Percentiles rank a stretch among this genome's conserved stretches.
phyloP scores from a whole-genome alignment of 129 eudicot species.

The Tagetes erecta region DNA sequence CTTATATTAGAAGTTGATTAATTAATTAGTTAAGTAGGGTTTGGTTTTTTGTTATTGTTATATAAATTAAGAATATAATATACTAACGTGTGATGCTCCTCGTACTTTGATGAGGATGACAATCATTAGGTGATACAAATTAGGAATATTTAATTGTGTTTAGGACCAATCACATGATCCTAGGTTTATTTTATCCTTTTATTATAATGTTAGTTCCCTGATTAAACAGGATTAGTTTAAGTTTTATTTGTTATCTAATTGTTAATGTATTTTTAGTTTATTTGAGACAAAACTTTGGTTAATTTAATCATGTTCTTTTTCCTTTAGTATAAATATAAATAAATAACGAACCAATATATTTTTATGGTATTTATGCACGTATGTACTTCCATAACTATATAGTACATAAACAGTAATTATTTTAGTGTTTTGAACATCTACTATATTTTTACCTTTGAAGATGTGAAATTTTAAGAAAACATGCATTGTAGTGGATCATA shows the following conservation, averaged over 20 bases:
- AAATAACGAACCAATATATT: no score
- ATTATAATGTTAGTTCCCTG: neutral
- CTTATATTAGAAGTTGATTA: constrained; percentile 33
- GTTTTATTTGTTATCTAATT: neutral
- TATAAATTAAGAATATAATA: neutral
- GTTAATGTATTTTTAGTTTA: no score
- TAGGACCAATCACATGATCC: constrained; percentile 29
- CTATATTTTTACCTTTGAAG: no score
- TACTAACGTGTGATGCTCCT: constrained; percentile 6
- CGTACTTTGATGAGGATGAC: constrained; percentile 33
- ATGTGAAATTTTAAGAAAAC: no score
- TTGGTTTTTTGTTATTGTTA: neutral
- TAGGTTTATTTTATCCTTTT: constrained; percentile 12
- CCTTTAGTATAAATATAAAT: no score
- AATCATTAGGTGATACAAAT: constrained; percentile 34
- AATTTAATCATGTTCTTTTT: neutral
- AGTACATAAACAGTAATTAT: no score
- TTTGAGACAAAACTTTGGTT: neutral
- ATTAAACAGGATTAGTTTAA: neutral
- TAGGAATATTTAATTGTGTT: constrained; percentile 27
- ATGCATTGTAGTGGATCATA: no score
- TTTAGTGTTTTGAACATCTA: no score
- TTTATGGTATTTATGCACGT: no score
- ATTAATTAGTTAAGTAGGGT: neutral
- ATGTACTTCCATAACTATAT: no score